Evolutionary conservation across 352 stramenopile genomes (phyloP).

Genomic region (Blastocystis sp.): DNA sequence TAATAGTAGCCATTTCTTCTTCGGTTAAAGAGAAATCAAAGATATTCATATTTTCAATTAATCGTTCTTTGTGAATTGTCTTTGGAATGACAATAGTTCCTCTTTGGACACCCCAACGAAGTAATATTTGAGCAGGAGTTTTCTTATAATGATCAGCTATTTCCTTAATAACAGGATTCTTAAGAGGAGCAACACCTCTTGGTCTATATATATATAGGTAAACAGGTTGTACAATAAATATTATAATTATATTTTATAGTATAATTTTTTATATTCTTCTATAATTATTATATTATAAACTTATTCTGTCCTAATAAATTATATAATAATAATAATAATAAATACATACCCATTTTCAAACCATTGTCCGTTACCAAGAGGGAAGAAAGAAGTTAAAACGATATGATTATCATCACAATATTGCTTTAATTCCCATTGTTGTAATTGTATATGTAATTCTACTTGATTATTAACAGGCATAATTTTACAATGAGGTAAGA

Average conservation of each 20-base stretch:
- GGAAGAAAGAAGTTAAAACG: conserved; percentile 49
- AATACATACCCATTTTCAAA: too few relatives aligned
- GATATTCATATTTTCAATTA: conserved; percentile 50
- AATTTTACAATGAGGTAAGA: conserved; percentile 47
- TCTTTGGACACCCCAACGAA: conserved; percentile 51
- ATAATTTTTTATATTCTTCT: too few relatives aligned
- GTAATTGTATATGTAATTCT: conserved; percentile 52
- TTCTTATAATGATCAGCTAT: conserved; percentile 42
- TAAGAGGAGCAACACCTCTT: conserved; percentile 20
- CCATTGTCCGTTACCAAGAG: conserved; percentile 47
- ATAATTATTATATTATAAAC: too few relatives aligned
- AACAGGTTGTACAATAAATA: too few relatives aligned
- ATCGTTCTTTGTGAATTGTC: conserved; percentile 43
- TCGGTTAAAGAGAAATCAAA: conserved; percentile 49
- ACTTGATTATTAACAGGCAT: conserved; percentile 53
- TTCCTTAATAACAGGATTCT: conserved; percentile 43
- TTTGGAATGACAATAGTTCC: conserved; percentile 51
- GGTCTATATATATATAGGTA: not conserved
- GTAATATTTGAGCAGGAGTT: conserved; percentile 52
- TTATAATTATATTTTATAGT: too few relatives aligned
- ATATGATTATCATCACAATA: conserved; percentile 48
- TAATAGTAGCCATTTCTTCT: conserved; percentile 51
- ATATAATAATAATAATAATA: too few relatives aligned
- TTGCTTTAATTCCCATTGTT: conserved; percentile 49
- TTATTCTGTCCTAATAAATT: too few relatives aligned